A percentile compares a stretch with the other conserved stretches of the same genome.
Conservation (phyloP, 805 yeast species). For the Wickerhamiella sergipiensis region DNA sequence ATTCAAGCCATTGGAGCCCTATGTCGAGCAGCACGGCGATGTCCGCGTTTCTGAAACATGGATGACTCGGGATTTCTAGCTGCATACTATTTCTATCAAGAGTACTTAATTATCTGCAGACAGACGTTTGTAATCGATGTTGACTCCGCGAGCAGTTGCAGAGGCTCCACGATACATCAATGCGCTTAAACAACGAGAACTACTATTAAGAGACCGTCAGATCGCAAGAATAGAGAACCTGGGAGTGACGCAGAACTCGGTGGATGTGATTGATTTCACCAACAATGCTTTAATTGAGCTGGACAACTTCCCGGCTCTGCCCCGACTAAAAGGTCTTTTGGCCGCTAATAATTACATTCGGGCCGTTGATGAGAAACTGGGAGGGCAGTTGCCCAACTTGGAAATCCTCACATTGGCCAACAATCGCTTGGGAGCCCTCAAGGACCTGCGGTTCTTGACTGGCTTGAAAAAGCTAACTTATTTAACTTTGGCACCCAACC, state of each 20-base stretch:
- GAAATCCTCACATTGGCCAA: conserved; percentile 37
- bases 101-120: no score
- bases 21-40: neutral
- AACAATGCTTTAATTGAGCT: conserved; percentile 55
- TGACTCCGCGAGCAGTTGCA: conserved; percentile 1
- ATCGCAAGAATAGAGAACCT: conserved; percentile 34
- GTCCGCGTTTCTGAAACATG: neutral
- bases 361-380: conserved; percentile 27
- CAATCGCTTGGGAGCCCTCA: conserved; percentile 36
- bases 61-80: neutral
- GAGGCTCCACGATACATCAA: conserved; percentile 26
- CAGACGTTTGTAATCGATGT: neutral
- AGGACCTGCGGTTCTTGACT: conserved; percentile 29
- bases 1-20: neutral
- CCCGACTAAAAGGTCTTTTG: conserved; percentile 38
- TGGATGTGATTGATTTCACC: conserved; percentile 55
- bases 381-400: conserved; percentile 33
- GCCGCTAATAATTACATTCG: conserved; percentile 50
- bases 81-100: neutral
- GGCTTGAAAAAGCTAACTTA: conserved; percentile 32
- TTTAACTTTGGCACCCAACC: conserved; percentile 46
- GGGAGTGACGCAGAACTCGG: conserved; percentile 29
- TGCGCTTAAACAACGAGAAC: conserved; percentile 29
- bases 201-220: conserved; percentile 27
- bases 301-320: conserved; percentile 34